Percentiles rank a stretch among this genome's conserved stretches.
Conservation (phyloP, 192 early-diverging fungal genomes). For the Piromyces finnis region DNA sequence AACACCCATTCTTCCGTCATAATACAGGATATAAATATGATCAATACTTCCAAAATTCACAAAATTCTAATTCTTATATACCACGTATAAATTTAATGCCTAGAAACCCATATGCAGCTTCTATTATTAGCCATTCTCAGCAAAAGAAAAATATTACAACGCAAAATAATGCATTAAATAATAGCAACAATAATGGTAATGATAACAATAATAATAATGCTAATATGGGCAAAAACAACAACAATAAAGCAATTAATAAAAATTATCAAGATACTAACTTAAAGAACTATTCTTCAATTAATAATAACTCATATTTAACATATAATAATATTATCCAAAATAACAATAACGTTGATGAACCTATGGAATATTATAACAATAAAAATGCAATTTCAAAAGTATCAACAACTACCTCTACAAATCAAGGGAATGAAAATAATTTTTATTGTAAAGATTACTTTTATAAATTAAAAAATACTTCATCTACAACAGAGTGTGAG, state of each 20-base stretch:
- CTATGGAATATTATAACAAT: no score
- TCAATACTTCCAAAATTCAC: not conserved
- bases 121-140: no score
- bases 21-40: not conserved
- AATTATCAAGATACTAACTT: no score
- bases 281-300: no score
- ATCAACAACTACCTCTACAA: no score
- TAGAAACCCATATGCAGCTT: not conserved
- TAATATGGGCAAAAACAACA: not conserved
- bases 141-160: no score
- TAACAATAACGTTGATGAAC: no score
- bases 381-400: no score
- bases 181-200: not conserved
- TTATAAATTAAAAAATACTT: not conserved
- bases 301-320: no score
- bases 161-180: not conserved
- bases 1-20: not conserved
- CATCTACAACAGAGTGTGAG: not conserved
- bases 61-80: not conserved
- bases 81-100: not conserved
- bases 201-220: not conserved
- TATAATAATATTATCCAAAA: no score
- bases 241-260: not conserved
- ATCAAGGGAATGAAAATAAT: not conserved
- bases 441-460: not conserved